A percentile compares a stretch with the other conserved stretches of the same genome.
Conservation (phyloP, 768 basidiomycete species). For the Leucocoprinus leucothites region DNA sequence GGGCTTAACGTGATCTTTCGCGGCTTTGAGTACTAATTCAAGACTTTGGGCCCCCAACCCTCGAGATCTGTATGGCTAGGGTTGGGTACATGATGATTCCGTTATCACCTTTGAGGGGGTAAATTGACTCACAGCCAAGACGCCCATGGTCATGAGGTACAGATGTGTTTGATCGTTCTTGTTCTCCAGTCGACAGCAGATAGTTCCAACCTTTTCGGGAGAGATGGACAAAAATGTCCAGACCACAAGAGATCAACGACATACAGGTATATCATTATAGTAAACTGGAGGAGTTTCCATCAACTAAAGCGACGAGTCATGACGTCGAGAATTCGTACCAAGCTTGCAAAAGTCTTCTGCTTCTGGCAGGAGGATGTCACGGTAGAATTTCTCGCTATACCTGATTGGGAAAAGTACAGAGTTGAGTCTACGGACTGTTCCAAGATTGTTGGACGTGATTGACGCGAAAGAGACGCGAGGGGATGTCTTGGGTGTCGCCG, state of each 20-base stretch:
- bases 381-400: conserved; percentile 87
- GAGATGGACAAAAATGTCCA: conserved; percentile 13
- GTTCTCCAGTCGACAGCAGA: conserved; percentile 81
- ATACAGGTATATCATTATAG: conserved; percentile 84
- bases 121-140: conserved; percentile 69
- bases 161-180: conserved; percentile 53
- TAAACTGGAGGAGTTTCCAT: conserved; percentile 53
- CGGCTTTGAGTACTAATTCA: conserved; percentile 63
- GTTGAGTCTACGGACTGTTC: conserved; percentile 66
- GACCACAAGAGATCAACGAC: conserved; percentile 18
- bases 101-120: conserved; percentile 1
- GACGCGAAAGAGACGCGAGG: conserved; percentile 66
- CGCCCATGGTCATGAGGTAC: conserved; percentile 91
- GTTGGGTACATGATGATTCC: conserved; percentile 7
- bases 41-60: conserved; percentile 72
- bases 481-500: conserved; percentile 12
- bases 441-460: conserved; percentile 79
- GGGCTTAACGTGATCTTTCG: conserved; percentile 53
- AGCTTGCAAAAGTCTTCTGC: conserved; percentile 87
- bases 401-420: conserved; percentile 86
- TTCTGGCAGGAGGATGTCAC: conserved; percentile 71
- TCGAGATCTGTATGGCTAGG: conserved; percentile 81
- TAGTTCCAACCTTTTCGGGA: conserved; percentile 61
- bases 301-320: conserved; percentile 11
- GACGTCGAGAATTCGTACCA: conserved; percentile 46